Conservation (phyloP, 345 rosid species). For the Aquilaria malaccensis region DNA sequence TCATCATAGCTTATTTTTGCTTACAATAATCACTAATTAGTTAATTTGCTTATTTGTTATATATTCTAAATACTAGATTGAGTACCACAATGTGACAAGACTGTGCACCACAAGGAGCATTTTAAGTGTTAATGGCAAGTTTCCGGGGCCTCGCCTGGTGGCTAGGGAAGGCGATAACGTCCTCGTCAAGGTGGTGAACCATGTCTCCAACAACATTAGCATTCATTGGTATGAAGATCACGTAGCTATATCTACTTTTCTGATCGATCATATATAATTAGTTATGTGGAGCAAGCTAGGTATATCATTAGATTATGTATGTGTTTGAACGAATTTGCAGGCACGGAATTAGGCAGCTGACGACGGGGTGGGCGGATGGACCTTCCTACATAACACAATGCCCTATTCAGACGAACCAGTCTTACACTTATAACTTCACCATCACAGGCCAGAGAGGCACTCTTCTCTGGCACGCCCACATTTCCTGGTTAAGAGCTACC, state of each 20-base stretch:
- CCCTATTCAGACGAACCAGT: conserved; percentile 48
- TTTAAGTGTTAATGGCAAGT: conserved; percentile 42
- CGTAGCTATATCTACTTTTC: too few species aligned
- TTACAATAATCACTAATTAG: background rate
- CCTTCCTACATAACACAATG: conserved; percentile 54
- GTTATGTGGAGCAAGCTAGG: background rate
- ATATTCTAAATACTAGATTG: conserved; percentile 13
- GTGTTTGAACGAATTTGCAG: conserved; percentile 17
- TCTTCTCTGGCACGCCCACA: conserved; percentile 65
- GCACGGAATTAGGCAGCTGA: conserved; percentile 55
- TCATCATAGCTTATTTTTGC: background rate
- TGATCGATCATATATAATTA: too few species aligned
- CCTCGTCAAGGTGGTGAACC: conserved; percentile 40
- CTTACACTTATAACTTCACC: conserved; percentile 50
- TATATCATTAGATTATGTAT: background rate
- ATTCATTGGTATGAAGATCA: conserved; percentile 40
- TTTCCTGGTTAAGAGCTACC: conserved; percentile 47
- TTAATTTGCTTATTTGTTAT: background rate
- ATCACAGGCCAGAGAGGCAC: conserved; percentile 59
- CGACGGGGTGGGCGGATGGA: conserved; percentile 54
- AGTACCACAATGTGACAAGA: conserved; percentile 36
- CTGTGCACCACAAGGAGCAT: conserved; percentile 45
- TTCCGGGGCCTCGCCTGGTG: conserved; percentile 45
- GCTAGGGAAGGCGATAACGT: conserved; percentile 59
- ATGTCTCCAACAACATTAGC: conserved; percentile 36